Percentiles rank a stretch among this genome's conserved stretches.
These are phyloP conservation scores for Cercophora scortea DNA, from an alignment of 495 filamentous ascomycete genomes.

Conservation along the genomic window DNA sequence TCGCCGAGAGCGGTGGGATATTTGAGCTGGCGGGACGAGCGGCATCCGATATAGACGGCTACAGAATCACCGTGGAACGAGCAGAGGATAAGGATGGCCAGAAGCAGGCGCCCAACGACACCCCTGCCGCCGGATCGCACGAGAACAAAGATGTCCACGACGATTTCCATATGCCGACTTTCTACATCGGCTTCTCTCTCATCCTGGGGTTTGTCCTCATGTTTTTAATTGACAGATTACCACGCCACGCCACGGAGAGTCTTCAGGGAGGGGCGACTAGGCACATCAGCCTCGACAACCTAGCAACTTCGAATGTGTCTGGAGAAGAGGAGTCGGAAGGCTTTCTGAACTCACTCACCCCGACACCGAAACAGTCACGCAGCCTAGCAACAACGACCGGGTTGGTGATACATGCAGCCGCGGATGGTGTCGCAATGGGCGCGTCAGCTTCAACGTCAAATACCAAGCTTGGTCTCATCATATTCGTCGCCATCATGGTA, in stretches of 20 bases:
- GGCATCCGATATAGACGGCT: neutral
- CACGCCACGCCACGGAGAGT: conserved; percentile 55
- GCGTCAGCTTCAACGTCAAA: conserved; percentile 69
- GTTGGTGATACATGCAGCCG: conserved; percentile 90
- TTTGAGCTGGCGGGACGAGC: neutral
- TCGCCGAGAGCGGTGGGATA: neutral
- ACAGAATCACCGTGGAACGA: neutral
- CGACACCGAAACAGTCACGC: conserved; percentile 42
- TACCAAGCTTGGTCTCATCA: conserved; percentile 69
- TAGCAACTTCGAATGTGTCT: conserved; percentile 43
- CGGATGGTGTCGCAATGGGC: conserved; percentile 94
- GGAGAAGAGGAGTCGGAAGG: conserved; percentile 40
- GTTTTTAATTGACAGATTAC: conserved; percentile 90
- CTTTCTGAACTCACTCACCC: conserved; percentile 42
- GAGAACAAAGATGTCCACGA: conserved; percentile 13
- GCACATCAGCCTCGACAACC: conserved; percentile 76
- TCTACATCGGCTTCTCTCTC: conserved; percentile 73
- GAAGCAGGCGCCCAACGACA: conserved; percentile 1
- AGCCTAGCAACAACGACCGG: conserved; percentile 75
- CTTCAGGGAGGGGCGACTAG: conserved; percentile 44
- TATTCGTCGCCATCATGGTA: conserved; percentile 93
- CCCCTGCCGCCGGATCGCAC: conserved; percentile 1
- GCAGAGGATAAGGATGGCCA: neutral
- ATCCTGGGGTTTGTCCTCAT: conserved; percentile 90
- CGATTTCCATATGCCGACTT: conserved; percentile 39